These are phyloP conservation scores for Tanacetum coccineum DNA, from an alignment of 129 eudicot genomes.

Conservation along the genomic window DNA sequence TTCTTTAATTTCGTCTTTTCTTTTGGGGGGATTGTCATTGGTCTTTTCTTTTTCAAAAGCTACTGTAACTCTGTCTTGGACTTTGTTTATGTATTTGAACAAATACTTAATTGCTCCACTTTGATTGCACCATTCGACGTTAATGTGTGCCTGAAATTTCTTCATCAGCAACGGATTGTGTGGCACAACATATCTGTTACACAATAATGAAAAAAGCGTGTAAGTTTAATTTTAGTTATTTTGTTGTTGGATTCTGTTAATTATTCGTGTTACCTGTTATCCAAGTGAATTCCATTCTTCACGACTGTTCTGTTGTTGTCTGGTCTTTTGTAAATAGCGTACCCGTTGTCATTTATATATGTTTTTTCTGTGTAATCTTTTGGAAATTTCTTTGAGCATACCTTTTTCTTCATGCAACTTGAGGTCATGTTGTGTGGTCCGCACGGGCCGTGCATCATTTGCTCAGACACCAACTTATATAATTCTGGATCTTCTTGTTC, in stretches of 20 bases:
- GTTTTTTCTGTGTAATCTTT: not conserved
- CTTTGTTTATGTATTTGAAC: no score
- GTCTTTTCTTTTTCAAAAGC: no score
- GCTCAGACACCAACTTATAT: no score
- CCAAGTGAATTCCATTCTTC: not conserved
- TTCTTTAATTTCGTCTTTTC: no score
- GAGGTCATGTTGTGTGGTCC: not conserved
- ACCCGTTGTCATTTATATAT: not conserved
- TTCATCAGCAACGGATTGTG: not conserved
- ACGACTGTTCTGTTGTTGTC: not conserved
- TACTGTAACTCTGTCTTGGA: no score
- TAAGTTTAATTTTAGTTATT: not conserved
- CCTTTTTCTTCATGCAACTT: not conserved
- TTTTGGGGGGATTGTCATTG: no score
- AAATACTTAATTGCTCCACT: no score
- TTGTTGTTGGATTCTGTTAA: no score
- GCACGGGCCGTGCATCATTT: no score
- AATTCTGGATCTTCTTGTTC: no score
- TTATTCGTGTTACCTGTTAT: no score
- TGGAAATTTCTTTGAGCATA: not conserved
- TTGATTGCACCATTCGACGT: no score
- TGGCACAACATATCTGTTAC: not conserved
- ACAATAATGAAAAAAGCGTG: not conserved
- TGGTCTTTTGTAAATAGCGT: not conserved
- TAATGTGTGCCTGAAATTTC: not conserved